Evolutionary conservation across 2,329 filamentous ascomycete genomes (phyloP).

Genomic region (Alternaria sp.): DNA sequence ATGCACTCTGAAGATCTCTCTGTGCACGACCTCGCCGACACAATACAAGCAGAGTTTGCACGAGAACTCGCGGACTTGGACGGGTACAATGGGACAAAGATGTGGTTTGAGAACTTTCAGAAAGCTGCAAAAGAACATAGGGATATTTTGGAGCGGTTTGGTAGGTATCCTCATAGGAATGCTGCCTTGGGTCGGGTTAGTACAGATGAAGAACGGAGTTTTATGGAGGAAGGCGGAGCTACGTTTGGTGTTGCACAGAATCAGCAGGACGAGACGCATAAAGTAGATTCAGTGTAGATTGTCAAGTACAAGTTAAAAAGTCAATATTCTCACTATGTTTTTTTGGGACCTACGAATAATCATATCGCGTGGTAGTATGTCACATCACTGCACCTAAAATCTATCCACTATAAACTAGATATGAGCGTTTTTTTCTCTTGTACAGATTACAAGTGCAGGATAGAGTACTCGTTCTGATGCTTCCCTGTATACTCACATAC

Average conservation of each 20-base stretch:
- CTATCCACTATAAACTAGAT: background rate
- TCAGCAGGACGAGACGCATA: slow-evolving; percentile 13
- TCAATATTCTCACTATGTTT: background rate
- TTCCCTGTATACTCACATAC: background rate
- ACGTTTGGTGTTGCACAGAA: slow-evolving; percentile 52
- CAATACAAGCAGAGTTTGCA: slow-evolving; percentile 45
- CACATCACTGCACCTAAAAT: background rate
- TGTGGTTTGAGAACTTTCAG: slow-evolving; percentile 42
- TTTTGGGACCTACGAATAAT: background rate
- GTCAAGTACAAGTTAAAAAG: background rate
- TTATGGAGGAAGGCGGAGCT: slow-evolving; percentile 57
- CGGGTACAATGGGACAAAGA: slow-evolving; percentile 41
- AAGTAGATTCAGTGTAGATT: background rate
- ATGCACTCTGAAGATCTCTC: slow-evolving; percentile 65
- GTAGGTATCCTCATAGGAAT: slow-evolving; percentile 68
- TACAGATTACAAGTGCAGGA: too few relatives aligned
- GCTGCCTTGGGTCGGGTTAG: slow-evolving; percentile 58
- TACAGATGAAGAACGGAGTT: slow-evolving; percentile 62
- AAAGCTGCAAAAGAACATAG: slow-evolving; percentile 59
- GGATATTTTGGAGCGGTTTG: slow-evolving; percentile 63
- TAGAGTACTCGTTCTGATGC: background rate
- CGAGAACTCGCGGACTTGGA: slow-evolving; percentile 44
- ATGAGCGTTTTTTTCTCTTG: background rate
- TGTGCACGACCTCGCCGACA: slow-evolving; percentile 55
- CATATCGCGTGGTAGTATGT: background rate